These are phyloP conservation scores for Astrephomene gubernaculifera DNA, from an alignment of 139 green algal genomes.

Conservation along the genomic window DNA sequence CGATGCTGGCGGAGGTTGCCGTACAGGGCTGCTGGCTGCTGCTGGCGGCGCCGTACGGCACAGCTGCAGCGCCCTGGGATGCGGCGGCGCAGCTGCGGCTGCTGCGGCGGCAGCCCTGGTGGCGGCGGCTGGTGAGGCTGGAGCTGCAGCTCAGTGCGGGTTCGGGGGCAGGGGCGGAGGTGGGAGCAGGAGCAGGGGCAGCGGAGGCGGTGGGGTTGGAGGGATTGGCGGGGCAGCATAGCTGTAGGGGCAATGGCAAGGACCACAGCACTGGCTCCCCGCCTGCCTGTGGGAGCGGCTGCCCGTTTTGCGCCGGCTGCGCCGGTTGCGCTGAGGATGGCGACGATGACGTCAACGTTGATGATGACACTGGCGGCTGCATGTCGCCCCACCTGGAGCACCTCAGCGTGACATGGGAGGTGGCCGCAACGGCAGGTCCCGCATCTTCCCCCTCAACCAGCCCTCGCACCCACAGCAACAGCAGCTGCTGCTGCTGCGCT, in stretches of 20 bases:
- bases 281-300: no score
- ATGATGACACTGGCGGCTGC: background rate
- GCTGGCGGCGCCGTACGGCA: background rate
- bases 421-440: background rate
- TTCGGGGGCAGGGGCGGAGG: background rate
- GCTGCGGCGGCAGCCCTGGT: conserved; percentile 18
- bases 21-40: conserved; percentile 26
- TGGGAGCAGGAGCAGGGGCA: background rate
- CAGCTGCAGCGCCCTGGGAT: conserved; percentile 14
- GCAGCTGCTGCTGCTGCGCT: background rate
- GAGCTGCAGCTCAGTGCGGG: conserved; percentile 6
- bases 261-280: background rate
- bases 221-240: background rate
- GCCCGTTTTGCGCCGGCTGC: background rate
- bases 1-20: conserved; percentile 1
- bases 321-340: background rate
- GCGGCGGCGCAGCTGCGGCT: conserved; percentile 4
- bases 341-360: no score
- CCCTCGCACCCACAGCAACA: background rate
- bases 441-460: background rate
- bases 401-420: conserved; percentile 32
- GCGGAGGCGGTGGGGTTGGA: background rate
- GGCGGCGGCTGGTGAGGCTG: background rate
- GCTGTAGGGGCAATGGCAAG: background rate
- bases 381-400: background rate